Evolutionary conservation across 1,284 basidiomycete species (phyloP), one percentile per base, ranked within the genome.

Genomic region (Cryptococcus floricola): DNA sequence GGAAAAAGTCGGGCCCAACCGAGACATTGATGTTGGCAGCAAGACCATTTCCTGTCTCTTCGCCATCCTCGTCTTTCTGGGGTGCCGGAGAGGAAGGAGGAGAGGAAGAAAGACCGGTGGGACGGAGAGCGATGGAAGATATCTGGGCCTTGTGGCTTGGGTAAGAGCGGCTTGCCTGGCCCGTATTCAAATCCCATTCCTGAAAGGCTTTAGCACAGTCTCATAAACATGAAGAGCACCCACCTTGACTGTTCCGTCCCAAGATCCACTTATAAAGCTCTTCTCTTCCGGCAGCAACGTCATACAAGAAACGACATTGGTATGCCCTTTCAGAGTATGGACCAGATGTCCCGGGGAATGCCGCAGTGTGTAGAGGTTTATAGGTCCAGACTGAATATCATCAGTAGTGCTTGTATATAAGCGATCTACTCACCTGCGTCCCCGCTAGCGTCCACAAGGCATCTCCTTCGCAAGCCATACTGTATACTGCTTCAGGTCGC

Each of bases 121-220:
- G 93, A 52, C 90, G 83, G 31, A 96, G 82, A 18, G 87, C 84
- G 43, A 98, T 78, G 13, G 86, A 84, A 3, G 91, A 87, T 12
- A 98, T 83, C 71, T 98, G 94, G 2, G 91, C 86, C 27, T 87
- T 87, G 69, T 96, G 91, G 0, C 87, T 84, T 0, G 84, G 85
- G 68, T 90, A 98, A 41, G 82, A 84, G 45, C 93, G 84, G 5
- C 87, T 82, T 37, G 81, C 80, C 63, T 90, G 83, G 1, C 96
- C 96, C 0, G 88, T 95, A 69, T 98, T 90, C 48, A 98, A 81
- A 77, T 98, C 95, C 95, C 96, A 98, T 84, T 96, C 89, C 91
- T 97, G 70, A 16, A 28, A 42, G 46, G 45, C 28, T 18, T 18
- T 25, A 19, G 43, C 9, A 47, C 31, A 38, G 18, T n/a, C 16